Conservation (phyloP, 768 basidiomycete species). For the Mycena haematopus region DNA sequence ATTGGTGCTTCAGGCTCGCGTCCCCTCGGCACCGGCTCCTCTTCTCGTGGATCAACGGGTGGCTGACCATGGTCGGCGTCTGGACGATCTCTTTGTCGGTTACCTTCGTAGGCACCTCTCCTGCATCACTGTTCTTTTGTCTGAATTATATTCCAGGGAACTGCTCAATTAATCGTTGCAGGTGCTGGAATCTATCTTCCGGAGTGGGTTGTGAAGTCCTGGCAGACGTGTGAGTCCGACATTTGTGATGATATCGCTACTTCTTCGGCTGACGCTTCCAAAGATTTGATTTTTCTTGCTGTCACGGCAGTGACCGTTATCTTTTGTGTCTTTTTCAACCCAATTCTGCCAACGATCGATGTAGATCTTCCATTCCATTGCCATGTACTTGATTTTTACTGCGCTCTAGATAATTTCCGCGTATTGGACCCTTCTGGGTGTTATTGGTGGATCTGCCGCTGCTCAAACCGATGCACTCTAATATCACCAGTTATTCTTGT, state of each 20-base stretch:
- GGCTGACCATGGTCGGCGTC: conserved; percentile 71
- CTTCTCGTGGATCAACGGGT: conserved; percentile 71
- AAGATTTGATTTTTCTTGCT: conserved; percentile 63
- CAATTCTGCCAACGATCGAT: conserved; percentile 55
- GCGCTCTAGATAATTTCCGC: conserved; percentile 57
- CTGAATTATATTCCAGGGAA: conserved; percentile 39
- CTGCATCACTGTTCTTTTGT: background rate
- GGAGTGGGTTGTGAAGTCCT: conserved; percentile 61
- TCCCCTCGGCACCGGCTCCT: conserved; percentile 57
- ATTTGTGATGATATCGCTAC: background rate
- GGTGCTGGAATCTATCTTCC: conserved; percentile 64
- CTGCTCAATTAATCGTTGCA: conserved; percentile 64
- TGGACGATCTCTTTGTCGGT: conserved; percentile 75
- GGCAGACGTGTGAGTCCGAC: conserved; percentile 60
- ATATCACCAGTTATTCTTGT: conserved; percentile 55
- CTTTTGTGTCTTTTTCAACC: conserved; percentile 64
- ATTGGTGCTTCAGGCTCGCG: conserved; percentile 70
- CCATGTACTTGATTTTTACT: conserved; percentile 6
- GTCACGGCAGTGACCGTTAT: conserved; percentile 53
- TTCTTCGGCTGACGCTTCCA: conserved; percentile 2
- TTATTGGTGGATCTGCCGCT: conserved; percentile 45
- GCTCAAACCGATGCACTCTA: background rate
- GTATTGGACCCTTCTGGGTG: conserved; percentile 66
- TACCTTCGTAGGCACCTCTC: conserved; percentile 53
- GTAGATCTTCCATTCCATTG: conserved; percentile 36